These are phyloP conservation scores for Larix sibirica DNA, from an alignment of 83 land plant species.

Conservation along the genomic window DNA sequence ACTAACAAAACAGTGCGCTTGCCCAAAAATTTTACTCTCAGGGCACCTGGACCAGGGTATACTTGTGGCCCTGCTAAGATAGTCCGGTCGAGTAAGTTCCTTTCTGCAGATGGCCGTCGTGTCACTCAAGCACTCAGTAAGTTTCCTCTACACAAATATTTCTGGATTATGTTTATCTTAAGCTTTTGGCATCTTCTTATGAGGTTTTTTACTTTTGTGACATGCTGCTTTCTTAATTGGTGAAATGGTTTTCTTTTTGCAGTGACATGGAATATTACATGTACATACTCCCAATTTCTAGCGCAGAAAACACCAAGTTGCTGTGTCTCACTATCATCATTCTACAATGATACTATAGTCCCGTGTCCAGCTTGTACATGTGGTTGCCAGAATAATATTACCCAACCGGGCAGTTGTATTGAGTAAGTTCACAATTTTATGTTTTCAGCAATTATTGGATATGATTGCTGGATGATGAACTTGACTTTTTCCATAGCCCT, in stretches of 20 bases:
- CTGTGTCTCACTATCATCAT: slow-evolving; percentile 64
- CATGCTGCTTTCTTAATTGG: no score
- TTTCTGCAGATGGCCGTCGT: slow-evolving; percentile 47
- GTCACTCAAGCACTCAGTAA: slow-evolving; percentile 69
- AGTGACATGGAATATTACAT: slow-evolving; percentile 67
- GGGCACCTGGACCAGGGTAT: slow-evolving; percentile 65
- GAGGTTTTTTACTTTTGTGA: no score
- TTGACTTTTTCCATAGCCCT: no score
- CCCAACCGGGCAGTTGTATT: slow-evolving; percentile 20
- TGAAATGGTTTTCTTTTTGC: slow-evolving; percentile 18
- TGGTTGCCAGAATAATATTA: slow-evolving; percentile 43
- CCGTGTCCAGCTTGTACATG: slow-evolving; percentile 59
- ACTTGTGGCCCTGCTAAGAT: slow-evolving; percentile 61
- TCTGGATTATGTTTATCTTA: no score
- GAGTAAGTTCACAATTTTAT: slow-evolving; percentile 17
- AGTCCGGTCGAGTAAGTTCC: slow-evolving; percentile 40
- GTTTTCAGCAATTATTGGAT: no score
- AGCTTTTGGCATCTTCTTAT: no score
- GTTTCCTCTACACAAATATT: slow-evolving; percentile 10
- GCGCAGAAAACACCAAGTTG: slow-evolving; percentile 64
- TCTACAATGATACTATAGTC: slow-evolving; percentile 58
- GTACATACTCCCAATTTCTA: slow-evolving; percentile 58
- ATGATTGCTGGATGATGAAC: no score
- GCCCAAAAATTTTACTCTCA: slow-evolving; percentile 59
- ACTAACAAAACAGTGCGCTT: slow-evolving; percentile 57